phyloP scores from a whole-genome alignment of 1,284 basidiomycete genomes.

The Naganishia sp. region DNA sequence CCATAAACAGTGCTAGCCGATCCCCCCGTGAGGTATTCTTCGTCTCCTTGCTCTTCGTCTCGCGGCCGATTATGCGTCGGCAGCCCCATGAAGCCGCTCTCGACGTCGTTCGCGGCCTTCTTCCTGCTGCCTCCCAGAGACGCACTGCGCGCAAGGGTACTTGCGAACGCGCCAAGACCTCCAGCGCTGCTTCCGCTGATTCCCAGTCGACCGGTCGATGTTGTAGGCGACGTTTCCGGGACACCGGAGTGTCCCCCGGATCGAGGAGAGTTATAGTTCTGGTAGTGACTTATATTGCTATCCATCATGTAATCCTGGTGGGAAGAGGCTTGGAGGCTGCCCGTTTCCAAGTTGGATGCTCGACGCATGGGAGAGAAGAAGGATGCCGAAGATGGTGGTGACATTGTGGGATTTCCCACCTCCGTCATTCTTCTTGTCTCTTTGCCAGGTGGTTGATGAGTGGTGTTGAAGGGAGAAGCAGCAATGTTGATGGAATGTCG shows the following conservation, averaged over 20 bases:
- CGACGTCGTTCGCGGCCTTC: slow-evolving; percentile 26
- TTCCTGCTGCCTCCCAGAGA: slow-evolving; percentile 28
- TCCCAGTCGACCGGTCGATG: slow-evolving; percentile 15
- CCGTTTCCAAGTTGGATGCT: slow-evolving; percentile 19
- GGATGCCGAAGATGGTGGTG: slow-evolving; percentile 3
- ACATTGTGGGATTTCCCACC: not conserved
- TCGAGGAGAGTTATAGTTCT: slow-evolving; percentile 7
- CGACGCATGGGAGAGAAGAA: slow-evolving; percentile 25
- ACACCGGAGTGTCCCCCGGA: slow-evolving; percentile 12
- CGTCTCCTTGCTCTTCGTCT: slow-evolving; percentile 26
- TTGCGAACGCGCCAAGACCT: slow-evolving; percentile 21
- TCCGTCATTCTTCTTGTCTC: not conserved
- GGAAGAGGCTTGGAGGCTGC: not conserved
- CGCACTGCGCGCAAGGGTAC: slow-evolving; percentile 24
- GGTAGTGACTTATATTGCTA: not conserved
- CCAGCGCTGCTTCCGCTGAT: slow-evolving; percentile 15
- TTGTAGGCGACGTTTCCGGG: slow-evolving; percentile 8
- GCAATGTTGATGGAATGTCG: slow-evolving; percentile 19
- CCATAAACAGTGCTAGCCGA: not conserved
- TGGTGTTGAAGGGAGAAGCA: not conserved
- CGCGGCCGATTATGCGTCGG: slow-evolving; percentile 3
- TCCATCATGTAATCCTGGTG: not conserved
- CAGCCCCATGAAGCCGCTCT: slow-evolving; percentile 25
- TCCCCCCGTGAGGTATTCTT: slow-evolving; percentile 13
- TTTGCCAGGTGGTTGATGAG: not conserved